Evolutionary conservation across 2,329 filamentous ascomycete genomes (phyloP).

Genomic region (Xylariaceae sp.): DNA sequence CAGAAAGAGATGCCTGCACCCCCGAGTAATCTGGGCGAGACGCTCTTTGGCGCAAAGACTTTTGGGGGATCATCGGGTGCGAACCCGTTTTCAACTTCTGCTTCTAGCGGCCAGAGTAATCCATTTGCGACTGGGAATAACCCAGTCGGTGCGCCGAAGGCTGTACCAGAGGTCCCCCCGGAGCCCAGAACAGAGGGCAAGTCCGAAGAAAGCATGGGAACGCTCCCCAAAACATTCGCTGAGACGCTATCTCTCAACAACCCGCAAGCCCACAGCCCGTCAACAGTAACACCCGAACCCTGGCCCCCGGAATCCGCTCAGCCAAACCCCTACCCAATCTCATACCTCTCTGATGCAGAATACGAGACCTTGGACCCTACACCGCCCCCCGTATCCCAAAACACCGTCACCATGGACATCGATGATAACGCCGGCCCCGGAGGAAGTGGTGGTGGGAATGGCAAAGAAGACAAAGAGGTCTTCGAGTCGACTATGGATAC

Average conservation of each 20-base stretch:
- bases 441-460: slow-evolving; percentile 31
- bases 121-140: slow-evolving; percentile 54
- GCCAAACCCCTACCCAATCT: slow-evolving; percentile 66
- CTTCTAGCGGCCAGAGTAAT: slow-evolving; percentile 38
- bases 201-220: slow-evolving; percentile 22
- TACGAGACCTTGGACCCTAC: slow-evolving; percentile 75
- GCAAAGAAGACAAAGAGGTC: slow-evolving; percentile 61
- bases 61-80: slow-evolving; percentile 33
- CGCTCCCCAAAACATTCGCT: slow-evolving; percentile 60
- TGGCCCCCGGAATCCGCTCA: slow-evolving; percentile 67
- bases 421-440: slow-evolving; percentile 34
- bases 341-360: slow-evolving; percentile 80
- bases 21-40: slow-evolving; percentile 53
- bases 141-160: slow-evolving; percentile 37
- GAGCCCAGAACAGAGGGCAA: slow-evolving; percentile 29
- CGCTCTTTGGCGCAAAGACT: slow-evolving; percentile 62
- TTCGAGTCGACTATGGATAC: slow-evolving; percentile 72
- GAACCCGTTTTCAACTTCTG: slow-evolving; percentile 58
- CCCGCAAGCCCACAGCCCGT: slow-evolving; percentile 33
- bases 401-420: slow-evolving; percentile 45
- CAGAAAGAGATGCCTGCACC: slow-evolving; percentile 32
- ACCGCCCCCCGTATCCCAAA: slow-evolving; percentile 45
- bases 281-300: slow-evolving; percentile 50
- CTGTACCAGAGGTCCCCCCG: neutral
- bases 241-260: slow-evolving; percentile 71